Evolutionary conservation across 106 monocot genomes (phyloP).

Genomic region (Iris macrosiphon): DNA sequence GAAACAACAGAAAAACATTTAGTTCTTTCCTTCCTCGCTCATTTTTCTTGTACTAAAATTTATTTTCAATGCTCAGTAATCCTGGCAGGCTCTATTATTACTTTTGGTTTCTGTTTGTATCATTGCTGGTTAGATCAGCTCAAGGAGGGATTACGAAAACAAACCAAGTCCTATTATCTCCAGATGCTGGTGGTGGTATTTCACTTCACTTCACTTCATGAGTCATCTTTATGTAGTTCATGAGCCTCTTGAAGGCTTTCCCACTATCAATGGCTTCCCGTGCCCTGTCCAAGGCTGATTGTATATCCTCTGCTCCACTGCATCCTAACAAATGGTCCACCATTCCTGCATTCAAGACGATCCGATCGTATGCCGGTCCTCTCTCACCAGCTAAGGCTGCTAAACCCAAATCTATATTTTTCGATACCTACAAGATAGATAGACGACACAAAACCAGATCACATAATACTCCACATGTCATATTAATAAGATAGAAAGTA

Average conservation of each 20-base stretch:
- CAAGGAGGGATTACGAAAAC: no score
- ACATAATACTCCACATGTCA: no score
- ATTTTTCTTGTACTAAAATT: no score
- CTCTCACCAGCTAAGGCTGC: constrained; percentile 77
- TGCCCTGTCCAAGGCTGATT: constrained; percentile 61
- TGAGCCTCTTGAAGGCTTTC: constrained; percentile 64
- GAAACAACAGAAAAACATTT: no score
- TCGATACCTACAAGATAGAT: constrained; percentile 41
- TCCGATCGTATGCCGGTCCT: constrained; percentile 94
- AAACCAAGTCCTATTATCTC: no score
- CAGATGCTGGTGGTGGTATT: no score
- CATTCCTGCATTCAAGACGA: constrained; percentile 93
- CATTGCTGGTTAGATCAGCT: no score
- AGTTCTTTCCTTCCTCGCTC: no score
- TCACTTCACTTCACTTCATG: constrained; percentile 60
- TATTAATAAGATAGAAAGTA: no score
- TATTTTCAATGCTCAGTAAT: no score
- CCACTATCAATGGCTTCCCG: constrained; percentile 92
- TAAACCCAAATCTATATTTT: constrained; percentile 78
- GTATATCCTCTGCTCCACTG: constrained; percentile 61
- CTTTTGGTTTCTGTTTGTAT: no score
- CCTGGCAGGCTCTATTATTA: no score
- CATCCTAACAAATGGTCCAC: constrained; percentile 79
- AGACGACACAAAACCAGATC: not conserved
- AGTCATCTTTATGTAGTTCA: constrained; percentile 72